These are phyloP conservation scores for Tuber microsphaerosporum DNA, from an alignment of 495 filamentous ascomycete species.

Conservation along the genomic window DNA sequence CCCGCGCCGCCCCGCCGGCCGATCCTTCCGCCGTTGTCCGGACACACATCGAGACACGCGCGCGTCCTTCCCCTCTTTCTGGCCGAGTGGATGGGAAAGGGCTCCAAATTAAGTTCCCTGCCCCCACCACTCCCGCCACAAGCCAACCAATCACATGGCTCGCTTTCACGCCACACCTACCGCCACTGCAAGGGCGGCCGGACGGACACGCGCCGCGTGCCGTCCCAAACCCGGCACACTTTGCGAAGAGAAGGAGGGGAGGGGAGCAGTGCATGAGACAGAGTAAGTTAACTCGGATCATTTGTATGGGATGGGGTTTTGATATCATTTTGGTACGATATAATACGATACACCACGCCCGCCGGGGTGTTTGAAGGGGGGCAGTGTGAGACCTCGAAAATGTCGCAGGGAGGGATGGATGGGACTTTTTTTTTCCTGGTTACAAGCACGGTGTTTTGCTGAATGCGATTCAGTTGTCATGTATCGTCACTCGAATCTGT, in stretches of 20 bases:
- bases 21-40: not conserved
- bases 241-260: not conserved
- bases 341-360: not conserved
- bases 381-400: not conserved
- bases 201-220: conserved; percentile 1
- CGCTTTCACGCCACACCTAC: not conserved
- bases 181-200: conserved; percentile 5
- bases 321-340: not conserved
- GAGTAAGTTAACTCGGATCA: not conserved
- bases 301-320: not conserved
- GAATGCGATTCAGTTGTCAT: not conserved
- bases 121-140: not conserved
- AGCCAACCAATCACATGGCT: not conserved
- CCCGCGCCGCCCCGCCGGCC: conserved; percentile 3
- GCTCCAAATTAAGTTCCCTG: not conserved
- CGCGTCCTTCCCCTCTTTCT: not conserved
- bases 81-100: not conserved
- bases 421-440: not conserved
- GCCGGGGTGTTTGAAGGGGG: not conserved
- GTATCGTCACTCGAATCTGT: not conserved
- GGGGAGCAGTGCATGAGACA: not conserved
- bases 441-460: not conserved
- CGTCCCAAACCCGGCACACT: conserved; percentile 4
- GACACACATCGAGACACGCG: not conserved
- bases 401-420: not conserved